A percentile compares a stretch with the other conserved stretches of the same genome.
These are phyloP conservation scores for Madurella fahalii DNA, from an alignment of 2,329 filamentous ascomycete species.

Conservation along the genomic window DNA sequence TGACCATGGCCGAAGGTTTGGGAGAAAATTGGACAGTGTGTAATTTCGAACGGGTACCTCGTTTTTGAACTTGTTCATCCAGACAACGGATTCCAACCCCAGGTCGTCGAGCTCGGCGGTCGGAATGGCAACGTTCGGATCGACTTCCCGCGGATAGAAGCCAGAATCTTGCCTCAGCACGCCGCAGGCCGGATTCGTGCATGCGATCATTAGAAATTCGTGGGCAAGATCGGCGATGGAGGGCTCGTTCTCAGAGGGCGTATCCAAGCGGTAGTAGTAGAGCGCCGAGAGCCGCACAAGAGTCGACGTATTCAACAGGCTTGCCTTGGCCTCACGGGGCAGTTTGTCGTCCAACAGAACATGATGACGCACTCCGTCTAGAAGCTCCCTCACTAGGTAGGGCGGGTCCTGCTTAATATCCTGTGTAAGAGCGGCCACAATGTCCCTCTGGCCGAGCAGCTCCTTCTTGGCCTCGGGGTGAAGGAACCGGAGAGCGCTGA, in stretches of 20 bases:
- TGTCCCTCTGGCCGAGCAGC: conserved; percentile 71
- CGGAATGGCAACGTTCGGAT: conserved; percentile 46
- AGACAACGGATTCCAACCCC: conserved; percentile 65
- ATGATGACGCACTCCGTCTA: conserved; percentile 65
- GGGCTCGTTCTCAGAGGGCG: conserved; percentile 36
- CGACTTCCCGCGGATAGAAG: conserved; percentile 73
- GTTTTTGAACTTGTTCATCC: conserved; percentile 63
- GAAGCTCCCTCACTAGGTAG: conserved; percentile 68
- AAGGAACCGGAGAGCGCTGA: conserved; percentile 75
- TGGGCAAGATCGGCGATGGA: conserved; percentile 67
- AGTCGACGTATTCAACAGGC: conserved; percentile 69
- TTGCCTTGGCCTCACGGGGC: conserved; percentile 68
- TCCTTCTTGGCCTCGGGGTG: conserved; percentile 74
- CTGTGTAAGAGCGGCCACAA: conserved; percentile 68
- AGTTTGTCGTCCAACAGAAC: conserved; percentile 73
- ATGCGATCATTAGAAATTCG: conserved; percentile 68
- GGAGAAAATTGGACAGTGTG: conserved; percentile 72
- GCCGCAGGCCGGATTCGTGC: conserved; percentile 69
- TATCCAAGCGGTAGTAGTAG: conserved; percentile 58
- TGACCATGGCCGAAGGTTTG: conserved; percentile 77
- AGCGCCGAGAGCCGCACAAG: conserved; percentile 68
- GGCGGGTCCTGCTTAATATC: conserved; percentile 74
- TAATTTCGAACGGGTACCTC: conserved; percentile 74
- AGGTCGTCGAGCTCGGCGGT: conserved; percentile 50
- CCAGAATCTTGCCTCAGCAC: conserved; percentile 72